Evolutionary conservation across 2,329 filamentous ascomycete genomes (phyloP), one percentile per base, ranked within the genome.

Genomic region (Aspergillus sp.): DNA sequence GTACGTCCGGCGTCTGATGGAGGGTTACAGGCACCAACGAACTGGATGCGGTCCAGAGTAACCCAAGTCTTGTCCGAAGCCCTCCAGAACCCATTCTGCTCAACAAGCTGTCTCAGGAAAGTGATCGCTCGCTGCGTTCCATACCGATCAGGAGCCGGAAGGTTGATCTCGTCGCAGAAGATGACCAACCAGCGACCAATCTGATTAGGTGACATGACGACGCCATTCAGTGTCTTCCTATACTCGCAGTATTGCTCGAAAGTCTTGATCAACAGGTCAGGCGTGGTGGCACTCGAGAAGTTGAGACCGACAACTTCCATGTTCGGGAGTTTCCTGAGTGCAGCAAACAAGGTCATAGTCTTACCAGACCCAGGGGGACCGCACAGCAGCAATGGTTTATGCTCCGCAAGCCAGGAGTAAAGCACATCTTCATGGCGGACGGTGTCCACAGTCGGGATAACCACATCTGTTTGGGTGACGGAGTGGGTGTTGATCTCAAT

Each of bases 211-310:
- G 89, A 93, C 44, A 99, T 81, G 51, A 95, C 82, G 13, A 96
- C 86, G 26, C 91, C 91, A 54, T 91, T 96, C 29, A 96, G 68
- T 0, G 91, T 96, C 74, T 98, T 98, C 69, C 89, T 93, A 67
- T 99, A 98, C 63, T 98, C 91, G 63, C 91, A 99, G 61, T 98
- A 95, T 58, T 98, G 93, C 64, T 98, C 91, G 47, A 99, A 94
- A 0, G 93, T 98, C 71, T 98, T 98, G 68, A 98, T 88, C 41
- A 99, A 75, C 16, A 99, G 76, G 59, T 98, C 93, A 1, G 91
- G 93, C 1, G 91, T 98, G 1, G 93, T 99, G 1, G 91, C 93
- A 49, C 91, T 98, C 4, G 93, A 98, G 61, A 99, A 98, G 64
- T 99, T 99, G 57, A 99, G 84, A 30, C 91, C 91, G 19, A 98